Conservation (phyloP, 352 stramenopile genomes). For the Phytophthora agathidicida region DNA sequence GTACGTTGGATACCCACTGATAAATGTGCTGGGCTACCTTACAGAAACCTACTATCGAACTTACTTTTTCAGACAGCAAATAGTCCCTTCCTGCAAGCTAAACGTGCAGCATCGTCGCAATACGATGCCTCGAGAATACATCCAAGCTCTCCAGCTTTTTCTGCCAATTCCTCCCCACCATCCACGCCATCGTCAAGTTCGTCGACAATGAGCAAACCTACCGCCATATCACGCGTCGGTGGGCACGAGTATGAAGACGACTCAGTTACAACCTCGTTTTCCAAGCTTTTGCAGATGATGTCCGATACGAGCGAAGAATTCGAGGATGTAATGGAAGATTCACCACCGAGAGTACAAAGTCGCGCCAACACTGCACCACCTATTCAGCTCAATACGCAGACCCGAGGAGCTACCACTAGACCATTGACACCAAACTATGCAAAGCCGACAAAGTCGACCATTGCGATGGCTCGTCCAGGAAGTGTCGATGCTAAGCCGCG, state of each 20-base stretch:
- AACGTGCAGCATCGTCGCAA: background rate
- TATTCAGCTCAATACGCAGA: background rate
- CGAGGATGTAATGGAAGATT: slow-evolving; percentile 9
- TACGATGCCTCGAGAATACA: background rate
- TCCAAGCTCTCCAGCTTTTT: slow-evolving; percentile 10
- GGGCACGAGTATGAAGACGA: slow-evolving; percentile 5
- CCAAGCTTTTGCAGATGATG: slow-evolving; percentile 40
- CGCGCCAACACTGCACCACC: slow-evolving; percentile 13
- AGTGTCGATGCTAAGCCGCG: slow-evolving; percentile 28
- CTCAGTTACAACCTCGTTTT: slow-evolving; percentile 40
- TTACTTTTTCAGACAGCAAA: slow-evolving; percentile 14
- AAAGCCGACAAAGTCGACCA: slow-evolving; percentile 20
- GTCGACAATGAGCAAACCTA: background rate
- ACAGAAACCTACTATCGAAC: no score
- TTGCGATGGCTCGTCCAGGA: slow-evolving; percentile 9
- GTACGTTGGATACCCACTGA: slow-evolving; percentile 16
- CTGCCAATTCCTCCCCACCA: slow-evolving; percentile 5
- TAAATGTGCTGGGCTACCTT: no score
- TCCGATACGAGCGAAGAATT: slow-evolving; percentile 12
- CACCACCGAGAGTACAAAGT: slow-evolving; percentile 1
- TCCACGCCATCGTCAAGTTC: slow-evolving; percentile 2
- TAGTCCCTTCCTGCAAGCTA: slow-evolving; percentile 22
- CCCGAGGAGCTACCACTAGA: background rate
- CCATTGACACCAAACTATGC: slow-evolving; percentile 24
- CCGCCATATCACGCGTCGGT: background rate